Base-by-base conservation (phyloP, 2,329 filamentous ascomycete genomes). In the Penicillium decumbens region DNA sequence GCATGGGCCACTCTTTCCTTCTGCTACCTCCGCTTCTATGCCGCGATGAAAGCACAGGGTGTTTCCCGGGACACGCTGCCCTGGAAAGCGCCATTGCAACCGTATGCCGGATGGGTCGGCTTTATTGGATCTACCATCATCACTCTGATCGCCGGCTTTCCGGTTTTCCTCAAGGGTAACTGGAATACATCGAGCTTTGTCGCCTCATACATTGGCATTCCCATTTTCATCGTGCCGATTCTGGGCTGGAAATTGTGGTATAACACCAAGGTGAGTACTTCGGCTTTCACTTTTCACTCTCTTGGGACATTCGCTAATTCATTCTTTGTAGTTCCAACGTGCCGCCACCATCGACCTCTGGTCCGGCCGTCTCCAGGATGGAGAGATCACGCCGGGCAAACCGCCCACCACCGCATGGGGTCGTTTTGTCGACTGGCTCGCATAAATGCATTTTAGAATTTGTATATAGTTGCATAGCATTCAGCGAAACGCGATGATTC, bases 141-240 rank as follows among this genome's bases (percentile, higher is more conserved):
- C 12, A 82, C 79, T 2, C 65, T 89, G 3, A 81, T 86, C 51
- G 86, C 86, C 51, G 86, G 85, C 1, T 89, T 88, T 68, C 77
- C 83, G 4, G 65, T 67, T 1, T 68, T 68, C 48, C 48, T 68
- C 15, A 66, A 68, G 47, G 65, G 65, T 1, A 63, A 66, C 28
- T 65, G 63, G 64, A 57, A 37, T 40, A 57, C 67, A 0, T 65
- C 69, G 0, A 46, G 64, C 45, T 74, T 74, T 55, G 51, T 74
- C 3, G 70, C 71, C 0, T 65, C 65, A 8, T 74, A 74, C 32
- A 61, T 74, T 7, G 72, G 71, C 4, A 74, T 74, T 37, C 71
- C 71, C 1, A 69, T 72, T 33, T 72, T 71, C 49, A 64, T 71
- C 20, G 44, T 73, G n/a, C 72, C 72, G 0, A 72, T 73, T 15